Base-by-base conservation (phyloP, 2,329 filamentous ascomycete genomes). In the Bertia moriformis region DNA sequence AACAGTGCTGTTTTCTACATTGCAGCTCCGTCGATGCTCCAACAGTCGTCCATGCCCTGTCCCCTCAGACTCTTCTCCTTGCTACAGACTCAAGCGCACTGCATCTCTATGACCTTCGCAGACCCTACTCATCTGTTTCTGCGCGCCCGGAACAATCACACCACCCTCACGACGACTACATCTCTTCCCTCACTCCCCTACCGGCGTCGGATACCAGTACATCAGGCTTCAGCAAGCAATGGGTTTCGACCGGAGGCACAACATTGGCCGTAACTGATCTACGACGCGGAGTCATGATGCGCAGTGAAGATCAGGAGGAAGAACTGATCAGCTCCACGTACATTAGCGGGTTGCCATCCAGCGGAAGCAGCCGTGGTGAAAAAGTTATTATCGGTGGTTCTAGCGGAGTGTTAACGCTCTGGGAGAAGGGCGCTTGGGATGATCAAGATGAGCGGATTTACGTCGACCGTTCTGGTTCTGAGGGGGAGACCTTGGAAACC, bases 351-450 rank as follows among this genome's bases (percentile, higher is more conserved):
- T 60, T 94, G 43, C 76, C 83, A 0, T 77, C 79, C 19, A 78
- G 75, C 54, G 65, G 65, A 45, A 67, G 71, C 43, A 61, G 69
- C 27, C 79, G 75, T 49, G 82, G 83, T 37, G 85, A 85, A 4
- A 69, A 91, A 3, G 58, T 91, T 2, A 84, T 87, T 0, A 81
- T 84, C 24, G 85, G 84, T 17, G 76, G 70, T 18, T 79, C 75
- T 14, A 80, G 74, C 32, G 91, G 91, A 3, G 76, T 95, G 1
- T 57, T 96, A 45, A 95, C 88, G 3, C 63, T 96, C 4, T 98
- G 91, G 88, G 89, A 98, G 57, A 82, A 81, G 47, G 89, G 89
- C 1, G 76, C 83, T 1, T 96, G 91, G 89, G 88, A 93, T 51
- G 89, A 96, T 55, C 86, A 94, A 55, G 84, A 93, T 48, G 87